A percentile compares a stretch with the other conserved stretches of the same genome.
phyloP scores from a whole-genome alignment of 2,329 filamentous ascomycete species.

The Gnomoniopsis smithogilvyi region DNA sequence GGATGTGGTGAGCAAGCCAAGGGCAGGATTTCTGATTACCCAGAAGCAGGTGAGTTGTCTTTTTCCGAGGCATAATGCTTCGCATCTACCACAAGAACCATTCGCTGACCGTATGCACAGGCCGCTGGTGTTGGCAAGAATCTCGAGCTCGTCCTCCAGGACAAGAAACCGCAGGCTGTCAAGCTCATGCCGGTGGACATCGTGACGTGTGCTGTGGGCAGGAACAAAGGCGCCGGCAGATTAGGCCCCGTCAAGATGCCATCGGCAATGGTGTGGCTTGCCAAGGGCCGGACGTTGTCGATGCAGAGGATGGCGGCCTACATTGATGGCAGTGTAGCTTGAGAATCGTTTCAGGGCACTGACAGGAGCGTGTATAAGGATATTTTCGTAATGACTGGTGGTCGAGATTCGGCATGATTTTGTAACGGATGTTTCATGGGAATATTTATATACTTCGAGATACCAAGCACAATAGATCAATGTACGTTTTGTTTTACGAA shows the following conservation, averaged over 20 bases:
- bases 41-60: slow-evolving; percentile 43
- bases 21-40: slow-evolving; percentile 39
- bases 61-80: not conserved
- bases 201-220: slow-evolving; percentile 46
- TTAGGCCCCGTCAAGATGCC: slow-evolving; percentile 45
- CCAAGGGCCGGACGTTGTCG: slow-evolving; percentile 51
- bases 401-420: too few species aligned
- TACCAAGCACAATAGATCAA: too few species aligned
- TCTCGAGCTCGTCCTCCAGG: slow-evolving; percentile 44
- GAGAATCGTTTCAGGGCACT: slow-evolving; percentile 15
- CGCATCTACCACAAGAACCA: not conserved
- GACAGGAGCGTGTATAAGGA: not conserved
- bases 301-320: slow-evolving; percentile 42
- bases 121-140: slow-evolving; percentile 52
- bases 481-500: too few species aligned
- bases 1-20: slow-evolving; percentile 49
- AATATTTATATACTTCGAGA: too few species aligned
- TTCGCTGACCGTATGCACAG: slow-evolving; percentile 18
- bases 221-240: slow-evolving; percentile 47
- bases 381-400: not conserved
- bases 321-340: slow-evolving; percentile 46
- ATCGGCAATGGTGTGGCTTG: slow-evolving; percentile 47
- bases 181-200: slow-evolving; percentile 48
- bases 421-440: too few species aligned
- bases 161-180: slow-evolving; percentile 39